phyloP scores from a whole-genome alignment of 352 stramenopile species.

The Pythium monospermum region DNA sequence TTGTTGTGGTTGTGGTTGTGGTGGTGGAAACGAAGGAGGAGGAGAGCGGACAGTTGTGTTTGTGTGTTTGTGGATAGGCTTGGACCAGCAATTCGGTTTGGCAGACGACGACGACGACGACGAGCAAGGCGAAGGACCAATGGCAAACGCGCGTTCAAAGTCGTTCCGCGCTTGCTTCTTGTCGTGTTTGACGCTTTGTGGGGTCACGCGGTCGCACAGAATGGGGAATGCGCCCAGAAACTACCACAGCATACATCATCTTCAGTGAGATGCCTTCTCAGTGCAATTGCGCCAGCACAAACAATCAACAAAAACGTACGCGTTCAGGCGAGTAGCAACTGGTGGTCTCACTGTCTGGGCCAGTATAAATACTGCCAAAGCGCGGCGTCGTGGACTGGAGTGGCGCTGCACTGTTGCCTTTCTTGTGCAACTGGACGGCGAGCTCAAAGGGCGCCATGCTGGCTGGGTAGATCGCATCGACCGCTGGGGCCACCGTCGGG shows the following conservation, averaged over 20 bases:
- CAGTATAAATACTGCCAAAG: constrained; percentile 17
- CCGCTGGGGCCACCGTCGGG: constrained; percentile 30
- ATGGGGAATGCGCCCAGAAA: constrained; percentile 44
- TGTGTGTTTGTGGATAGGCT: no score
- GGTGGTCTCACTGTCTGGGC: background rate
- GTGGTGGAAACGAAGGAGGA: no score
- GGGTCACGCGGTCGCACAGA: constrained; percentile 26
- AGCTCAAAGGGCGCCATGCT: constrained; percentile 38
- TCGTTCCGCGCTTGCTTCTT: constrained; percentile 8
- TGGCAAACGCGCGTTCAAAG: constrained; percentile 20
- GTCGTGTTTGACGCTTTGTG: constrained; percentile 9
- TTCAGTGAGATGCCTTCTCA: background rate
- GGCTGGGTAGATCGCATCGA: constrained; percentile 42
- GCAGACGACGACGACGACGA: background rate
- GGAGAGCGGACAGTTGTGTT: background rate
- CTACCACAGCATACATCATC: constrained; percentile 16
- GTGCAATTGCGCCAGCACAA: no score
- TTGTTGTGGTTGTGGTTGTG: background rate
- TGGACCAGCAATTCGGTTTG: background rate
- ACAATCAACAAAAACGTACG: constrained; percentile 17
- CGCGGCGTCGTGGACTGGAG: constrained; percentile 47
- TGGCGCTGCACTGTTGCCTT: constrained; percentile 31
- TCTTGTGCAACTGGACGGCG: constrained; percentile 19
- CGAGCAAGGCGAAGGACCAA: constrained; percentile 3
- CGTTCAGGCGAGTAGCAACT: constrained; percentile 39